These are phyloP conservation scores for Corymbia maculata DNA, from an alignment of 345 rosid species.

Conservation along the genomic window DNA sequence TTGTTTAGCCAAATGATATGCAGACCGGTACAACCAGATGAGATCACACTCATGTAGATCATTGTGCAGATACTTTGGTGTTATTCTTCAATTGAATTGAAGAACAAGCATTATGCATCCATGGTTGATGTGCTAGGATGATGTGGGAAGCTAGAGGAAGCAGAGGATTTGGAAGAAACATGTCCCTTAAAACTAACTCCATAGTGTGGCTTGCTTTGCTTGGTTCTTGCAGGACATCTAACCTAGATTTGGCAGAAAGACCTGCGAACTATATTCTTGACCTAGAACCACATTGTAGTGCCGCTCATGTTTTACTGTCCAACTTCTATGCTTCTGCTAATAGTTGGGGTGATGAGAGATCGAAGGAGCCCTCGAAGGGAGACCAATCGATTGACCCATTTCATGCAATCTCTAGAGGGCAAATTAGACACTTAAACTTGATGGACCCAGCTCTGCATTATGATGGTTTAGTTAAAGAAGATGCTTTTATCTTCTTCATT, in stretches of 20 bases:
- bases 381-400: too few species aligned
- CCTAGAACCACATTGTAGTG: neutral
- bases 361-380: too few species aligned
- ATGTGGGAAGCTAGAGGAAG: neutral
- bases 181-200: neutral
- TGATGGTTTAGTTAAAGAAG: too few species aligned
- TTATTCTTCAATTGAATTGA: neutral
- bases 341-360: neutral
- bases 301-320: neutral
- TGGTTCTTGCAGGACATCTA: neutral
- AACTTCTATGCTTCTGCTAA: neutral
- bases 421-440: too few species aligned
- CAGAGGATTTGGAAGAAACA: neutral
- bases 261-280: neutral
- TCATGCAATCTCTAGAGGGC: too few species aligned
- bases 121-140: neutral
- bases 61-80: neutral
- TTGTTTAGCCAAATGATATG: neutral
- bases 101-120: neutral
- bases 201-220: neutral
- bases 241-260: neutral
- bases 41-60: neutral
- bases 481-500: too few species aligned
- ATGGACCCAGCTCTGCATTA: too few species aligned
- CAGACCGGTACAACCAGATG: neutral